Base-by-base conservation (phyloP, 2,329 filamentous ascomycete species). In the Cladosporium oxysporum region DNA sequence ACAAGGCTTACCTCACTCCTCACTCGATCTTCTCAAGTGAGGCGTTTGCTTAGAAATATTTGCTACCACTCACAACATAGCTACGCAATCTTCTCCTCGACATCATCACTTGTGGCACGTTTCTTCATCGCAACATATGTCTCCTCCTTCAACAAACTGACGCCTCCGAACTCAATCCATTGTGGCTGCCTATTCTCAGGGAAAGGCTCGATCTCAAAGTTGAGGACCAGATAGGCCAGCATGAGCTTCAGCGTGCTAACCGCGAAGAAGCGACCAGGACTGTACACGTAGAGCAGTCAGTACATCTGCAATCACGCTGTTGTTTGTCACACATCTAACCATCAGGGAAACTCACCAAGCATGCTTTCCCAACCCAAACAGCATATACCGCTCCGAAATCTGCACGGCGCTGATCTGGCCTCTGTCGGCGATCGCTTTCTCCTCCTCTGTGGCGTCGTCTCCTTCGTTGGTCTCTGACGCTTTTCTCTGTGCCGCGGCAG, bases 201-300 rank as follows among this genome's bases (percentile, higher is more conserved):
- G 5, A 67, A 55, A 5, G 64, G 64, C 60, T 66, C 23, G 31
- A 69, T 55, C 14, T 69, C 68, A 26, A 68, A 70, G 3, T 67
- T 37, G n/a, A 62, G 37, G 8, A 69, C 53, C 12, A 68, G 31
- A 26, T 66, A 64, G 4, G 61, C 65, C 28, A 70, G 53, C 55
- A 69, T 68, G 11, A 70, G 57, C 47, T 70, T 70, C 5, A 69
- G 59, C 5, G 60, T 63, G 28, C 66, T 67, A 12, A 47, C 37
- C 1, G 68, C 66, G 44, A 70, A 70, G 62, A 69, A 70, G 12
- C 68, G 65, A 8, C 68, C 68, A 5, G 68, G 68, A 47, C 68
- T 63, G 14, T 31, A 16, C 16, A 21, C n/a, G 7, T 31, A 53
- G 16, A 47, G 21, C 10, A 55, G 57, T 59, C 23, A 47, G 57